Percentiles rank a stretch among this genome's conserved stretches.
phyloP scores from a whole-genome alignment of 176 grass and related monocot genomes.

The Oryza meridionalis region DNA sequence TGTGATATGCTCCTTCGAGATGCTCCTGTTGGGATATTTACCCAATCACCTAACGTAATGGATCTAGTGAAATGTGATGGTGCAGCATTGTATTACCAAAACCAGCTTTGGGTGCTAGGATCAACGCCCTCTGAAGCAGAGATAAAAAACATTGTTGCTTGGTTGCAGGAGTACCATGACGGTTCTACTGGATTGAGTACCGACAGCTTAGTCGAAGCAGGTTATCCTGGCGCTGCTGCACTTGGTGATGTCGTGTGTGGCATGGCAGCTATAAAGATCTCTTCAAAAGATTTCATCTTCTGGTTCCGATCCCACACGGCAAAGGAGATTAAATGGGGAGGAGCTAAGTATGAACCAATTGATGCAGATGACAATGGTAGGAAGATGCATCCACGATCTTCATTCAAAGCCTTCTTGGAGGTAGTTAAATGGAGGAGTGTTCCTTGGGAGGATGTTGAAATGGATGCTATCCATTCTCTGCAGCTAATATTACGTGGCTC shows the following conservation, averaged over 20 bases:
- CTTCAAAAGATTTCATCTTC: constrained; percentile 86
- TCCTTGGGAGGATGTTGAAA: constrained; percentile 97
- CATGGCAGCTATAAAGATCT: constrained; percentile 92
- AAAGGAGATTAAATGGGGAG: constrained; percentile 97
- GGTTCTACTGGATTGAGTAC: constrained; percentile 86
- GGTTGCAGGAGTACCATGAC: constrained; percentile 84
- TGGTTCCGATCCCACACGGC: constrained; percentile 91
- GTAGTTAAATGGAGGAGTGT: constrained; percentile 94
- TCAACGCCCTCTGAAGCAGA: constrained; percentile 64
- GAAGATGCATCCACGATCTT: constrained; percentile 91
- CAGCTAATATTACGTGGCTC: constrained; percentile 88
- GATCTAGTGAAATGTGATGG: constrained; percentile 90
- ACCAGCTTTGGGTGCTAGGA: constrained; percentile 75
- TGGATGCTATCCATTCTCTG: constrained; percentile 98
- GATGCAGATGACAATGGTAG: constrained; percentile 63
- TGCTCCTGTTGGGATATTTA: constrained; percentile 92
- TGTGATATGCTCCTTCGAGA: constrained; percentile 94
- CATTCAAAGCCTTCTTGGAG: constrained; percentile 96
- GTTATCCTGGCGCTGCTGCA: constrained; percentile 72
- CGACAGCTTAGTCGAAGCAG: constrained; percentile 87
- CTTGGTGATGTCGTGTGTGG: constrained; percentile 83
- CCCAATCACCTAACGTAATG: constrained; percentile 86
- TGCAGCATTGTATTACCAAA: constrained; percentile 76
- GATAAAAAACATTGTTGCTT: constrained; percentile 71
- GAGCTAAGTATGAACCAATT: constrained; percentile 75